These are phyloP conservation scores for Gossypium trilobum DNA, from an alignment of 441 rosid genomes.

Conservation along the genomic window DNA sequence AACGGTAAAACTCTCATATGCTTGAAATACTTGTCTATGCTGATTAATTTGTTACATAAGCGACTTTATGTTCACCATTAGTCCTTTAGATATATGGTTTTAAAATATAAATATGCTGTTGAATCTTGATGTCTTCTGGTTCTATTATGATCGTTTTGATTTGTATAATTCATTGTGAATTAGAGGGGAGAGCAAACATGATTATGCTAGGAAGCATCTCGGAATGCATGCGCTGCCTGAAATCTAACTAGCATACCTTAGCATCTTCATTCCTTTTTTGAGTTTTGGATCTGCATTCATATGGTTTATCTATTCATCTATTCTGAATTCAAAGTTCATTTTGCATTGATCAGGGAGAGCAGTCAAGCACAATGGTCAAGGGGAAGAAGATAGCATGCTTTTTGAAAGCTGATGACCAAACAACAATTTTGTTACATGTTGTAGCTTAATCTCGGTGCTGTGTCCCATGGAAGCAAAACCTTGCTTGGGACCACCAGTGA, in stretches of 20 bases:
- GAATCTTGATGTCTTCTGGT: neutral
- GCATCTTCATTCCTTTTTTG: neutral
- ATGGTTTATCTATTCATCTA: neutral
- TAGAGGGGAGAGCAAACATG: neutral
- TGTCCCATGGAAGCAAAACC: slow-evolving; percentile 23
- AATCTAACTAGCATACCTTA: neutral
- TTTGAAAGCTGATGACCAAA: slow-evolving; percentile 21
- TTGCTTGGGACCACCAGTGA: slow-evolving; percentile 11
- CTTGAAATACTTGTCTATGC: neutral
- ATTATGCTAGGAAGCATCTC: neutral
- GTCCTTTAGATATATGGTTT: neutral
- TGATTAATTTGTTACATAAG: neutral
- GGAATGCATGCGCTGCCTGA: neutral
- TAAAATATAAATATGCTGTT: neutral
- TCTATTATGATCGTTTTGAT: neutral
- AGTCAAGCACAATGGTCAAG: slow-evolving; percentile 1
- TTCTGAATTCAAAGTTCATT: neutral
- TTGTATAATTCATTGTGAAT: neutral
- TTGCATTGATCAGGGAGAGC: slow-evolving; percentile 25
- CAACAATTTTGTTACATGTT: slow-evolving; percentile 27
- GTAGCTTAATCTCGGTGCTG: slow-evolving; percentile 18
- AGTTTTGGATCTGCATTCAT: neutral
- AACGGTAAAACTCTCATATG: slow-evolving; percentile 29
- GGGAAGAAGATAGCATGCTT: slow-evolving; percentile 14
- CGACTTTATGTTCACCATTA: neutral